phyloP scores from a whole-genome alignment of 257 asterid genomes.

The Nemophila menziesii region DNA sequence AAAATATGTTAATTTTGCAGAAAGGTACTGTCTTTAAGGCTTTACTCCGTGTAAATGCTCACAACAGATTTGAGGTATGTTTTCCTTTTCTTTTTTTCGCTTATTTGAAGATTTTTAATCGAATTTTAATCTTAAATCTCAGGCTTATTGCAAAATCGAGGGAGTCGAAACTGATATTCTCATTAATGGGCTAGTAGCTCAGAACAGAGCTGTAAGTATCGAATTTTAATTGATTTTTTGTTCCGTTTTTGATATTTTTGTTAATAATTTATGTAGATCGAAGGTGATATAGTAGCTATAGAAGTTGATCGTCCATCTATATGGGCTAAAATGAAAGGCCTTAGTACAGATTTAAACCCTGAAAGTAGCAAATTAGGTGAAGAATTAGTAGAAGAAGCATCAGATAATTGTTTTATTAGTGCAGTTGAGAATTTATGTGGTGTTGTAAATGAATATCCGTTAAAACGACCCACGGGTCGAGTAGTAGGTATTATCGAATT shows the following conservation, averaged over 20 bases:
- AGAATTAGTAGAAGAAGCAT: slow-evolving; percentile 19
- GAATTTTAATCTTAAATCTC: slow-evolving; percentile 11
- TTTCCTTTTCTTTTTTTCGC: background rate
- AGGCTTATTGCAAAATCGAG: slow-evolving; percentile 89
- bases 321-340: slow-evolving; percentile 29
- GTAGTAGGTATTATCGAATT: slow-evolving; percentile 61
- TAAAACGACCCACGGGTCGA: slow-evolving; percentile 78
- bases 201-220: slow-evolving; percentile 83
- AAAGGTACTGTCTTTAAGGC: slow-evolving; percentile 54
- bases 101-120: background rate
- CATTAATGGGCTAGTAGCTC: slow-evolving; percentile 46
- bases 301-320: slow-evolving; percentile 57
- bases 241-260: no score
- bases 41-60: slow-evolving; percentile 66
- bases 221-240: background rate
- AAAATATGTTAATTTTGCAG: slow-evolving; percentile 26
- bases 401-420: slow-evolving; percentile 18
- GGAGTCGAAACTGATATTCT: slow-evolving; percentile 71
- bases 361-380: slow-evolving; percentile 18
- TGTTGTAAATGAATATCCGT: slow-evolving; percentile 33
- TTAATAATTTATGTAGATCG: slow-evolving; percentile 36
- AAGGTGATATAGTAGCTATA: slow-evolving; percentile 75
- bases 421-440: slow-evolving; percentile 40
- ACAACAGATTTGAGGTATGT: slow-evolving; percentile 74
- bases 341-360: slow-evolving; percentile 8